Evolutionary conservation across 805 yeast species (phyloP).

Genomic region (Metschnikowia borealis): DNA sequence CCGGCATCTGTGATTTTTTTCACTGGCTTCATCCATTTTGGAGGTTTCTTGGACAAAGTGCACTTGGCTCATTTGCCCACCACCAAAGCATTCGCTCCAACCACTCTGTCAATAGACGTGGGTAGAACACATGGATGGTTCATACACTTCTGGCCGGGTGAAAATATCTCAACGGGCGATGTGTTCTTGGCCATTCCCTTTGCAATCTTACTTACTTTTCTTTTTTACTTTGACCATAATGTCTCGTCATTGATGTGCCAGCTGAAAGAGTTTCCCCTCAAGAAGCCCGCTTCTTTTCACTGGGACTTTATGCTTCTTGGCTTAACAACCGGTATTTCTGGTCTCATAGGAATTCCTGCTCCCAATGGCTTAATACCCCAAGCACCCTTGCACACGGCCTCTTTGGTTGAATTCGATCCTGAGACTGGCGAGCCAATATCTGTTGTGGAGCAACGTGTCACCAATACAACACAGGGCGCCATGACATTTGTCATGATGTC

Average conservation of each 20-base stretch:
- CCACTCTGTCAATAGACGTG: slow-evolving; percentile 30
- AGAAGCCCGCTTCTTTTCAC: slow-evolving; percentile 86
- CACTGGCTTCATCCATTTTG: slow-evolving; percentile 90
- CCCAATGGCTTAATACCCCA: slow-evolving; percentile 97
- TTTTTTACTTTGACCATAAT: slow-evolving; percentile 94
- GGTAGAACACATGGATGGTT: slow-evolving; percentile 65
- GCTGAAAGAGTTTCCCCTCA: slow-evolving; percentile 71
- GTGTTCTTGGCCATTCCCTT: slow-evolving; percentile 91
- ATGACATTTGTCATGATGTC: slow-evolving; percentile 85
- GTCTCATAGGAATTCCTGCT: slow-evolving; percentile 86
- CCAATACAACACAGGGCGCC: slow-evolving; percentile 82
- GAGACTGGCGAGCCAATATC: slow-evolving; percentile 36
- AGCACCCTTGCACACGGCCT: slow-evolving; percentile 87
- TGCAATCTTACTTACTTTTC: slow-evolving; percentile 75
- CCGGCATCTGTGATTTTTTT: slow-evolving; percentile 83
- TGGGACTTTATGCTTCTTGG: slow-evolving; percentile 88
- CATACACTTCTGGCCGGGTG: slow-evolving; percentile 63
- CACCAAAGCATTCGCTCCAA: slow-evolving; percentile 72
- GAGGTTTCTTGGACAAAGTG: slow-evolving; percentile 62
- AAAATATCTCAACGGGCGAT: slow-evolving; percentile 59
- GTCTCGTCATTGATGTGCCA: slow-evolving; percentile 93
- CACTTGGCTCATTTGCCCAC: slow-evolving; percentile 63
- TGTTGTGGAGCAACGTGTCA: slow-evolving; percentile 86
- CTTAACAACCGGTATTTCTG: slow-evolving; percentile 80
- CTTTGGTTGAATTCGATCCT: slow-evolving; percentile 57